Base-by-base conservation (phyloP, 495 filamentous ascomycete genomes). In the Aspergillus funiculosus region DNA sequence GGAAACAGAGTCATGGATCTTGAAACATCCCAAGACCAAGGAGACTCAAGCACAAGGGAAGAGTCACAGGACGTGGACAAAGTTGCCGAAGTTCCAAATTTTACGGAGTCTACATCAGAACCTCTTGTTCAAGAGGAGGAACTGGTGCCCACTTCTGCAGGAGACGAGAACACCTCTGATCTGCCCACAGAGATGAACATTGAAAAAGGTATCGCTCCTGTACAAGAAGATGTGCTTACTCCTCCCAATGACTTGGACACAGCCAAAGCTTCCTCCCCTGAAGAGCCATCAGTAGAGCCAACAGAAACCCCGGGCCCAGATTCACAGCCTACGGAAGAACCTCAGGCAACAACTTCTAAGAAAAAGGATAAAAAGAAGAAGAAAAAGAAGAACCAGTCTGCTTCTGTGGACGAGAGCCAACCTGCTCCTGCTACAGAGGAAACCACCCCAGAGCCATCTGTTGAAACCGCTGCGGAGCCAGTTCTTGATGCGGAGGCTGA, bases 321-420 rank as follows among this genome's bases (percentile, higher is more conserved):
- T 1, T 5, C 35, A 5, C 37, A 48, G 14, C 29, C 37, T 4
- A 1, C 28, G 18, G 57, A 63, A n/a, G 50, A 52, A 30, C 5
- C 39, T 0, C 42, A 51, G 8, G 36, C 51, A 0, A 27, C 52
- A 1, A 49, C 52, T 25, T 63, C 67, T 0, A 65, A 65, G 50
- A 68, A 70, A 50, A 68, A 67, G 45, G 61, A 63, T 41, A 66
- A 66, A 27, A 65, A 63, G 45, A 65, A 64, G 24, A 67, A 61
- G 46, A 56, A 54, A 13, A 67, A 69, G 52, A 66, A 66, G 54
- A 50, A 48, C 17, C 54, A 62, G 13, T 48, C 45, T 5, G n/a
- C n/a, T 14, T 43, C 40, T 31, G 13, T 34, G 29, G 46, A 36
- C 9, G 46, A 41, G 21, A 29, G 5, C 8, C 6, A 32, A 21